Percentiles rank a stretch among this genome's conserved stretches.
Evolutionary conservation across 495 filamentous ascomycete genomes (phyloP).

Genomic region (Alectoria sarmentosa): DNA sequence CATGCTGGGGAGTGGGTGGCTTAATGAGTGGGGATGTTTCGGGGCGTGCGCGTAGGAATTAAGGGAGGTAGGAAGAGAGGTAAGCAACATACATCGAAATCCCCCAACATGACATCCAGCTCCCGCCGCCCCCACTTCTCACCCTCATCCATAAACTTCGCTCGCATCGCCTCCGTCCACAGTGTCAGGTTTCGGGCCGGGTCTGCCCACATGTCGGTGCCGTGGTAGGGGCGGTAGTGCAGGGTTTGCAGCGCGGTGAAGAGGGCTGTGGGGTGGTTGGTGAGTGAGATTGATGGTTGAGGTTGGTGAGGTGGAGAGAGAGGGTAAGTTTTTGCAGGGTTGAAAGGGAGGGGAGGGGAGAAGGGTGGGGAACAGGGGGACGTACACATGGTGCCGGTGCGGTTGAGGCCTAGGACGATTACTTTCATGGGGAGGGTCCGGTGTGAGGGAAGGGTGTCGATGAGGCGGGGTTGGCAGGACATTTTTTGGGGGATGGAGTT

Average conservation of each 20-base stretch:
- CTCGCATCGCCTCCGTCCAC: not conserved
- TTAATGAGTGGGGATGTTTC: too few species aligned
- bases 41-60: not conserved
- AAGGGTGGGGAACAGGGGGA: too few species aligned
- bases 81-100: not conserved
- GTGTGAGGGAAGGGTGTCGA: not conserved
- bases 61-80: not conserved
- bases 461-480: not conserved
- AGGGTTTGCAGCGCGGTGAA: not conserved
- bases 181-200: not conserved
- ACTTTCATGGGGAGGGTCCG: not conserved
- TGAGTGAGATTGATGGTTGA: too few species aligned
- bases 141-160: not conserved
- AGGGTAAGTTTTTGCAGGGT: too few species aligned
- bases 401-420: not conserved
- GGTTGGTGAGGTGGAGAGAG: too few species aligned
- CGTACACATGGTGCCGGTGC: not conserved
- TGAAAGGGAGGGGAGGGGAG: too few species aligned
- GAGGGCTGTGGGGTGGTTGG: not conserved
- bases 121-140: not conserved
- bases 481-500: too few species aligned
- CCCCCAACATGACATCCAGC: not conserved
- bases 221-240: not conserved
- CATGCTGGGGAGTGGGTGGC: too few species aligned
- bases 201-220: not conserved